Evolutionary conservation across 176 grass and related monocot genomes (phyloP), one percentile per base, ranked within the genome.

Genomic region (Stipa capillata): DNA sequence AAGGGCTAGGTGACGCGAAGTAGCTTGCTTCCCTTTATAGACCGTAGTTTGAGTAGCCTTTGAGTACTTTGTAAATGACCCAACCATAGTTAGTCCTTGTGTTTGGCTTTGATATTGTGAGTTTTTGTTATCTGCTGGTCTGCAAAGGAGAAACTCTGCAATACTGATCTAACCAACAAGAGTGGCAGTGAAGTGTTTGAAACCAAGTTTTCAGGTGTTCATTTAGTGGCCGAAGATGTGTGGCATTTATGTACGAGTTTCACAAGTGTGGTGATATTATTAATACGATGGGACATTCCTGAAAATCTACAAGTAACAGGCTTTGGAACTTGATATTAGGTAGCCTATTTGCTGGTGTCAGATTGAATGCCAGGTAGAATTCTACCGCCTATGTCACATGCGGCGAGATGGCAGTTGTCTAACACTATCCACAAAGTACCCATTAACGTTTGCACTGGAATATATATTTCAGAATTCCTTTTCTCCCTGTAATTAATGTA

Each of bases 41-140:
- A 32, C 55, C 57, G 45, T 78, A 67, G 28, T 48, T 44, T 70
- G 62, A 33, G 42, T 78, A 71, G 83, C 43, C 1, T 52, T 85
- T 71, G 43, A 77, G 32, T 33, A 61, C 43, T 62, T 51, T 85
- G 73, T 85, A 85, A 71, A 84, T 84, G 82, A 40, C 41, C 64
- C 73, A 70, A n/a, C n/a, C n/a, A n/a, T n/a, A n/a, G n/a, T n/a
- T n/a, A n/a, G n/a, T n/a, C n/a, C n/a, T n/a, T n/a, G 36, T 36
- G 2, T 52, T 36, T 47, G 73, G 63, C 62, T 48, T 24, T 69
- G 39, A 57, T 45, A n/a, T 7, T 51, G 47, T 37, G 60, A 13
- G 49, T 52, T 80, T 60, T 60, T n/a, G 73, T 36, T n/a, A 58
- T 66, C 20, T 29, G 51, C 20, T 58, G 1, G 8, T 64, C 55